These are phyloP conservation scores for Hermanozyma aechmeae DNA, from an alignment of 805 yeast species.

Conservation along the genomic window DNA sequence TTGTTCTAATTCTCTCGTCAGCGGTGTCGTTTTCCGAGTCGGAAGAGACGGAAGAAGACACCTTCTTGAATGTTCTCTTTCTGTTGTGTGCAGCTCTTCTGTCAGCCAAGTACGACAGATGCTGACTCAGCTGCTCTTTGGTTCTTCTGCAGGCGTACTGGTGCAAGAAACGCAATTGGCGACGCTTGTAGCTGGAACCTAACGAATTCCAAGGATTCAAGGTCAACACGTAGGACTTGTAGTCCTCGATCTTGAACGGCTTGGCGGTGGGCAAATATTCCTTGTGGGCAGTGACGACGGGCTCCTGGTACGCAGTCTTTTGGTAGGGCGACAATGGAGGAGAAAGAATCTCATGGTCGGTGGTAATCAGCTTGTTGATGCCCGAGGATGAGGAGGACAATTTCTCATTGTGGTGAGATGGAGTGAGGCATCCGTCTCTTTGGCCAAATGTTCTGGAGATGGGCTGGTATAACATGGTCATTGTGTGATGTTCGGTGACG, in stretches of 20 bases:
- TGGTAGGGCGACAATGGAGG: constrained; percentile 20
- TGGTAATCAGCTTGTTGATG: constrained; percentile 1
- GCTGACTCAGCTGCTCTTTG: constrained; percentile 3
- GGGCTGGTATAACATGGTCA: constrained; percentile 27
- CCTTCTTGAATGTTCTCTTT: constrained; percentile 6
- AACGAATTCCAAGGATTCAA: constrained; percentile 45
- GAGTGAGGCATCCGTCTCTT: constrained; percentile 26
- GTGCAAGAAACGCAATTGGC: constrained; percentile 43
- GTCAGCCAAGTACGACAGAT: constrained; percentile 1
- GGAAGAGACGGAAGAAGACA: constrained; percentile 8
- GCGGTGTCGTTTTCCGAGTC: constrained; percentile 25
- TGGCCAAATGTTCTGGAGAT: constrained; percentile 17
- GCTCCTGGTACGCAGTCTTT: too few species aligned
- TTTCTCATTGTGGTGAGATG: constrained; percentile 11
- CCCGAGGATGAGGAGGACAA: too few species aligned
- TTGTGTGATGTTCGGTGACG: too few species aligned
- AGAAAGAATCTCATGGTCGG: constrained; percentile 13
- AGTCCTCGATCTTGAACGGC: constrained; percentile 41
- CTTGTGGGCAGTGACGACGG: too few species aligned
- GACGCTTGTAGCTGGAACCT: constrained; percentile 35
- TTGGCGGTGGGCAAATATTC: constrained; percentile 12
- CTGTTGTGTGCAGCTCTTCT: constrained; percentile 1
- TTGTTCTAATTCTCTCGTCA: constrained; percentile 47
- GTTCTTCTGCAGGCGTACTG: constrained; percentile 34
- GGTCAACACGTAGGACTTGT: constrained; percentile 35